Conservation (phyloP, 192 early-diverging fungal species). For the Coemansia sp. region DNA sequence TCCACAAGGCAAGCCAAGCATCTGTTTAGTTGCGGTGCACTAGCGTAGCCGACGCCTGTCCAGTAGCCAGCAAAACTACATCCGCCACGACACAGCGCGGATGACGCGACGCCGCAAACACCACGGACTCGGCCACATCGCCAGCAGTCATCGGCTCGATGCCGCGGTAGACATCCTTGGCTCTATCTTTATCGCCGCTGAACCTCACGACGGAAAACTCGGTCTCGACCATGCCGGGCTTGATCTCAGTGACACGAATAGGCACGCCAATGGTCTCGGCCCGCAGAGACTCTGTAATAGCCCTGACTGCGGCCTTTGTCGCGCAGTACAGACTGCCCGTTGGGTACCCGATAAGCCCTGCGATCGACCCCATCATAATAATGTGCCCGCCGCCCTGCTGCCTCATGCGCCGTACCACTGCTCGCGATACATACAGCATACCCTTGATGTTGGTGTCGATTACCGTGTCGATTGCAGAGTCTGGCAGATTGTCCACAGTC, state of each 20-base stretch:
- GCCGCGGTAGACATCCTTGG: constrained; percentile 78
- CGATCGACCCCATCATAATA: constrained; percentile 84
- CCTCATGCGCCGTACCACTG: constrained; percentile 81
- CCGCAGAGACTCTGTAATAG: constrained; percentile 74
- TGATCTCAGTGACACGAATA: constrained; percentile 76
- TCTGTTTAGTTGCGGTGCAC: constrained; percentile 20
- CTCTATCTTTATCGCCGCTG: constrained; percentile 64
- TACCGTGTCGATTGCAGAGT: constrained; percentile 75
- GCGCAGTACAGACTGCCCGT: constrained; percentile 84
- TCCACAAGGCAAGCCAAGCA: neutral
- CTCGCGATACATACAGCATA: constrained; percentile 77
- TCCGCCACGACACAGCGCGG: constrained; percentile 42
- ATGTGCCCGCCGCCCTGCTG: constrained; percentile 66
- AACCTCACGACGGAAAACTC: constrained; percentile 89
- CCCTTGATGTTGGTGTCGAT: constrained; percentile 94
- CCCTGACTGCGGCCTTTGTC: constrained; percentile 80
- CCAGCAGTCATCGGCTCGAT: constrained; percentile 67
- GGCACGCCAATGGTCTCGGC: constrained; percentile 76
- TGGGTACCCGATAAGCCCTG: constrained; percentile 66
- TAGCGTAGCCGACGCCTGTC: constrained; percentile 37
- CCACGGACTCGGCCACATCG: constrained; percentile 78
- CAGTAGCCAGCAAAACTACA: constrained; percentile 36
- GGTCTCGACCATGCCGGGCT: constrained; percentile 87
- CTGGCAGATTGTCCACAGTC: constrained; percentile 61
- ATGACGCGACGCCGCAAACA: constrained; percentile 77